phyloP scores from a whole-genome alignment of 2,329 filamentous ascomycete genomes.

The Erysiphe neolycopersici region DNA sequence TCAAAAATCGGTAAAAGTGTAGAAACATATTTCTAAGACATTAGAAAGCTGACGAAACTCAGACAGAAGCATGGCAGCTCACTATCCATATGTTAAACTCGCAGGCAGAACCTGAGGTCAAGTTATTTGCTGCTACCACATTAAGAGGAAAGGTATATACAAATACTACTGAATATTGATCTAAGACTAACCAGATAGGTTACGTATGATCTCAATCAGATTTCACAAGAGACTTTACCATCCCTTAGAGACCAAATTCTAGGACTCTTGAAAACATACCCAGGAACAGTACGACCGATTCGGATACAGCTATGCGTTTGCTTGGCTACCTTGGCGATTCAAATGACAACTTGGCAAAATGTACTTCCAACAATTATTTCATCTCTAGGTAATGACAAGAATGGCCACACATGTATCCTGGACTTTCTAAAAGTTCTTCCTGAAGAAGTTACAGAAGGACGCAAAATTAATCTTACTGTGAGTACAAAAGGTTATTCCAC shows the following conservation, averaged over 20 bases:
- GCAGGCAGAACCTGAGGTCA: conserved; percentile 54
- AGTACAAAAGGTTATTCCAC: not conserved
- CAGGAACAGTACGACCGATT: conserved; percentile 57
- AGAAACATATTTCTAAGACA: conserved; percentile 2
- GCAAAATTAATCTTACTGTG: conserved; percentile 98
- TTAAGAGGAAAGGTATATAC: conserved; percentile 76
- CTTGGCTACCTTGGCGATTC: conserved; percentile 78
- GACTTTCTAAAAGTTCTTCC: conserved; percentile 93
- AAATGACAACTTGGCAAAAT: conserved; percentile 90
- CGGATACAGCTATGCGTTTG: conserved; percentile 86
- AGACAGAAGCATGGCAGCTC: conserved; percentile 78
- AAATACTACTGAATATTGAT: not conserved
- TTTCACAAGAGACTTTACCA: conserved; percentile 47
- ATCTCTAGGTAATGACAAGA: conserved; percentile 47
- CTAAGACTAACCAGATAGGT: conserved; percentile 31
- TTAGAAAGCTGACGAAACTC: conserved; percentile 6
- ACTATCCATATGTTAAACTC: conserved; percentile 72
- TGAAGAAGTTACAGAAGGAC: conserved; percentile 96
- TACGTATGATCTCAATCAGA: conserved; percentile 80
- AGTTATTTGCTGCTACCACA: conserved; percentile 88
- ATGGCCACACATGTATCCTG: conserved; percentile 64
- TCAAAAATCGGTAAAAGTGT: conserved; percentile 67
- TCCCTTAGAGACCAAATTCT: conserved; percentile 66
- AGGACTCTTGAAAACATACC: conserved; percentile 53
- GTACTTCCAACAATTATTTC: conserved; percentile 61